Base-by-base conservation (phyloP, 345 rosid genomes). In the Gossypium sturtianum region DNA sequence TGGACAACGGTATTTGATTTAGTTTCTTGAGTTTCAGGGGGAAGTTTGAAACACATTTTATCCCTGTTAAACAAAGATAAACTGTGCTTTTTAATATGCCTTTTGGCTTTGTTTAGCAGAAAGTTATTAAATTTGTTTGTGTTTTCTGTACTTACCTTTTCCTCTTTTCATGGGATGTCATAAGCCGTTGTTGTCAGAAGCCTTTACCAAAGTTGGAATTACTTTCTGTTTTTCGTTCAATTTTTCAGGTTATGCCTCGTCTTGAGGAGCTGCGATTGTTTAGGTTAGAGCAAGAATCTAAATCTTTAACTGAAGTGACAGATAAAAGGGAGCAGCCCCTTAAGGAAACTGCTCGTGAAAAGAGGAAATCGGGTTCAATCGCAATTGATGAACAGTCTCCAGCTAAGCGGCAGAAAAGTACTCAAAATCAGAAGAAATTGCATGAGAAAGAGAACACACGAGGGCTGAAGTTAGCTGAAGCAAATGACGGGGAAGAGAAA, bases 201-300 rank as follows among this genome's bases (percentile, higher is more conserved):
- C 44, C 58, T 47, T 67, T 23, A 9, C 9, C 23, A 49, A 68
- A 68, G 41, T 48, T 12, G 13, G 58, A 68, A 49, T 25, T 15
- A 16, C 11, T 25, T 25, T 25, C 7, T 49, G 22, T 75, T 70
- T 25, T 16, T n/a, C 75, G 15, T 69, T 59, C 16, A 59, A 0
- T 68, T 76, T 81, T 19, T 49, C 75, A 92, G 97, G 97, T 92
- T 58, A 86, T 83, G 12, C 98, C 97, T 73, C 91, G 98, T 79
- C 80, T 94, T 78, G 93, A 94, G 82, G 97, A 92, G 88, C 86
- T 92, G 75, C 87, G 27, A 66, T 59, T 87, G 68, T 89, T 83
- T 66, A 85, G 82, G 76, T 73, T 82, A 64, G 93, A 86, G 77
- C 92, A 86, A 79, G 98, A 89, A 82, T 73, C 88, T 25, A 79